Conservation (phyloP, 768 basidiomycete species). For the Asterophora lycoperdoides region DNA sequence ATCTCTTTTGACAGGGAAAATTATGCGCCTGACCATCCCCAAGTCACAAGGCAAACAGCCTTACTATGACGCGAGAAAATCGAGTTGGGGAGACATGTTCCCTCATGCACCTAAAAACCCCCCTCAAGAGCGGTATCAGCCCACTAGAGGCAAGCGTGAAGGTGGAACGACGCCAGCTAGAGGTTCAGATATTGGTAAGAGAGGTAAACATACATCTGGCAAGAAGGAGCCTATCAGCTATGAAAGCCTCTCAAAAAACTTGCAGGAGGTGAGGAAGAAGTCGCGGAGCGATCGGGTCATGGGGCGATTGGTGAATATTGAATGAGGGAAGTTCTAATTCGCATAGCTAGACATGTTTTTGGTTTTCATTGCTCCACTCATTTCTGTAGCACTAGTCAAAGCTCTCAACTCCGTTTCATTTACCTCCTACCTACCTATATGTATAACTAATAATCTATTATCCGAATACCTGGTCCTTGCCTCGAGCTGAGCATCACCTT, state of each 20-base stretch:
- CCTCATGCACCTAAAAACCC: conserved; percentile 83
- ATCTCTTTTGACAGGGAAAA: conserved; percentile 54
- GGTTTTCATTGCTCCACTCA: conserved; percentile 7
- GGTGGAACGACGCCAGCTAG: conserved; percentile 24
- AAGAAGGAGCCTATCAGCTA: conserved; percentile 33
- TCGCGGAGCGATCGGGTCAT: conserved; percentile 23
- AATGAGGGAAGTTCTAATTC: neutral
- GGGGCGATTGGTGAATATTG: conserved; percentile 3
- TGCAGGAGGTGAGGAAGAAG: conserved; percentile 37
- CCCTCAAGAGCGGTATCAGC: conserved; percentile 59
- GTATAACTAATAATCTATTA: conserved; percentile 62
- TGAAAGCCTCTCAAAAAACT: conserved; percentile 30
- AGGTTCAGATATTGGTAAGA: conserved; percentile 57
- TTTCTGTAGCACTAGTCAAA: conserved; percentile 9
- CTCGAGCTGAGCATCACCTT: conserved; percentile 81
- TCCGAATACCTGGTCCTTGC: conserved; percentile 85
- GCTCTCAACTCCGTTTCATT: conserved; percentile 2
- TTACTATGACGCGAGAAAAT: conserved; percentile 93
- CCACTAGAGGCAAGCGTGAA: conserved; percentile 26
- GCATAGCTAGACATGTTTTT: neutral
- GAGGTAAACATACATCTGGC: conserved; percentile 23
- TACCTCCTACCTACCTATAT: conserved; percentile 10
- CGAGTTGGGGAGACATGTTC: conserved; percentile 91
- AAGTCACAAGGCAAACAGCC: conserved; percentile 94
- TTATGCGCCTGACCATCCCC: conserved; percentile 88